Evolutionary conservation across 352 stramenopile species (phyloP).

Genomic region (Globisporangium spiculum): DNA sequence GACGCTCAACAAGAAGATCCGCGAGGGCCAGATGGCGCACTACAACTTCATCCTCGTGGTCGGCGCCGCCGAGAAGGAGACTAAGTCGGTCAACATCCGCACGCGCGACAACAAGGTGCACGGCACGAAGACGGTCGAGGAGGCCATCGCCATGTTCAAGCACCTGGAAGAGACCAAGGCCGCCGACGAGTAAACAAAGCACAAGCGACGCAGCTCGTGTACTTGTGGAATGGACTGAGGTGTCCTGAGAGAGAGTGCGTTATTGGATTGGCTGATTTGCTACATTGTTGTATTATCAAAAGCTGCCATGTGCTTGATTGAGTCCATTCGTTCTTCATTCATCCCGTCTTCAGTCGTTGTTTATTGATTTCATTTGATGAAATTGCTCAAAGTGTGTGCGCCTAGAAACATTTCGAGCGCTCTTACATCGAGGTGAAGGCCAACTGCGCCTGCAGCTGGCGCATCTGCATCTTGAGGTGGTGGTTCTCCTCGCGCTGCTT

Average conservation of each 20-base stretch:
- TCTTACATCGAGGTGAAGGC: slow-evolving; percentile 52
- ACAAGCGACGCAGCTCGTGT: not conserved
- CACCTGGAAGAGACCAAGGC: slow-evolving; percentile 71
- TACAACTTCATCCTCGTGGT: slow-evolving; percentile 89
- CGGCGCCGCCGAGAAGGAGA: slow-evolving; percentile 62
- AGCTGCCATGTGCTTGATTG: slow-evolving; percentile 3
- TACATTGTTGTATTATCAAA: slow-evolving; percentile 5
- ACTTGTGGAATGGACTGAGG: not conserved
- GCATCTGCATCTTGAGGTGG: slow-evolving; percentile 56
- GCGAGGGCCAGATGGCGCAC: slow-evolving; percentile 70
- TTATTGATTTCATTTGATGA: not conserved
- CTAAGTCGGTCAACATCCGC: slow-evolving; percentile 64
- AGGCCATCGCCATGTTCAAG: slow-evolving; percentile 93
- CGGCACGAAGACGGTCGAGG: slow-evolving; percentile 56
- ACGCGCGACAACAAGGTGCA: slow-evolving; percentile 83
- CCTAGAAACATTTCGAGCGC: not conserved
- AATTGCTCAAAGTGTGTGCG: not conserved
- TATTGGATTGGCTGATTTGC: not conserved
- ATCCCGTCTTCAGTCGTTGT: not conserved
- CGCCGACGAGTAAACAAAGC: slow-evolving; percentile 31
- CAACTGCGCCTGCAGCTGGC: slow-evolving; percentile 56
- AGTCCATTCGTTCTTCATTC: not conserved
- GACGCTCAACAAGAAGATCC: slow-evolving; percentile 84
- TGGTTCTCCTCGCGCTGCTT: slow-evolving; percentile 53
- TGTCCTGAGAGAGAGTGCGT: not conserved